Evolutionary conservation across 2,329 filamentous ascomycete species (phyloP).

Genomic region (Aspergillus sp.): DNA sequence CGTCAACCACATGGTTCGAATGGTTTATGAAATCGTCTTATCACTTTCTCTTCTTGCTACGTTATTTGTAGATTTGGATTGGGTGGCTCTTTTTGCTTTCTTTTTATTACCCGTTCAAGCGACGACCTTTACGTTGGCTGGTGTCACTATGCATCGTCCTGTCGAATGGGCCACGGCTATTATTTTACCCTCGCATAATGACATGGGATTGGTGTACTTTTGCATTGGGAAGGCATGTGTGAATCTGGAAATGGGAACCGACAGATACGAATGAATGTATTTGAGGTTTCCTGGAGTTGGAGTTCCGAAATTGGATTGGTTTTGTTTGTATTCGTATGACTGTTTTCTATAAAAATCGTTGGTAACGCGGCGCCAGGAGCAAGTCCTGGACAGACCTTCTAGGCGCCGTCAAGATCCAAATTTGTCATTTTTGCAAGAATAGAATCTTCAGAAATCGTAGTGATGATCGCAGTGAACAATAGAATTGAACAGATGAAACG

Average conservation of each 20-base stretch:
- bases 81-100: slow-evolving; percentile 19
- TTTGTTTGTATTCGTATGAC: neutral
- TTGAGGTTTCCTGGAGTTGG: neutral
- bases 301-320: neutral
- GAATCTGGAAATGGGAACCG: slow-evolving; percentile 10
- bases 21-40: neutral
- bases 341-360: neutral
- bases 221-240: slow-evolving; percentile 15
- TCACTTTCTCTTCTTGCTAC: neutral
- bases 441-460: neutral
- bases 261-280: slow-evolving; percentile 4
- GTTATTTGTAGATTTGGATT: slow-evolving; percentile 21
- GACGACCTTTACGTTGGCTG: slow-evolving; percentile 2
- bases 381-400: neutral
- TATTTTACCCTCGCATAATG: slow-evolving; percentile 9
- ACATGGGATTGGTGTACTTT: slow-evolving; percentile 6
- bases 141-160: slow-evolving; percentile 10
- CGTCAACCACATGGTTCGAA: neutral
- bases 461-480: neutral
- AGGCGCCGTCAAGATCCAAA: neutral
- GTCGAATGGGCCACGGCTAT: neutral
- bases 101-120: neutral
- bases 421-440: neutral
- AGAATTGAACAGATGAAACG: slow-evolving; percentile 2
- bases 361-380: neutral